Evolutionary conservation across 176 grass and related monocot genomes (phyloP).

Genomic region (Zea luxurians): DNA sequence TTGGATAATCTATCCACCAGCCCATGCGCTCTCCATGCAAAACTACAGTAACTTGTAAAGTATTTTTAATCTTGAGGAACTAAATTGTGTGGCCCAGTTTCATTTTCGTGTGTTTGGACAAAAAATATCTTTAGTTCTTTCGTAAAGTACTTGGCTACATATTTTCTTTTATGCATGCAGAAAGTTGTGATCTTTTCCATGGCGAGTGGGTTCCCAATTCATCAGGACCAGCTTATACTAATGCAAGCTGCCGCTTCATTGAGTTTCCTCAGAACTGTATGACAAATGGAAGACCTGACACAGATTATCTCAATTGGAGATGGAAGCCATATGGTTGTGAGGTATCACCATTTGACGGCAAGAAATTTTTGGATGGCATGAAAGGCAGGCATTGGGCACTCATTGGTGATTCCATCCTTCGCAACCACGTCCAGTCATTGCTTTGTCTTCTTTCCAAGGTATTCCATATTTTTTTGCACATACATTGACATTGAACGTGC

Average conservation of each 20-base stretch:
- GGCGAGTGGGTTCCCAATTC: slow-evolving; percentile 74
- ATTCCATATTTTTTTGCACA: background rate
- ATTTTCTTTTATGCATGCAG: slow-evolving; percentile 51
- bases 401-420: slow-evolving; percentile 88
- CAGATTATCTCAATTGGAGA: slow-evolving; percentile 75
- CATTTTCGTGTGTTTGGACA: background rate
- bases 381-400: slow-evolving; percentile 73
- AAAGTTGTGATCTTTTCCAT: slow-evolving; percentile 68
- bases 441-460: slow-evolving; percentile 94
- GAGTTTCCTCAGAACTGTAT: slow-evolving; percentile 89
- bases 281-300: slow-evolving; percentile 80
- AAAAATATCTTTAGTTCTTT: background rate
- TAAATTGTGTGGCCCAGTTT: background rate
- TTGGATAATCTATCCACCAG: background rate
- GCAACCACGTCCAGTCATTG: slow-evolving; percentile 88
- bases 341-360: slow-evolving; percentile 51
- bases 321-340: slow-evolving; percentile 88
- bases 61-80: background rate
- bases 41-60: background rate
- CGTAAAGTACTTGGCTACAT: slow-evolving; percentile 3
- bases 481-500: background rate
- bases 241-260: slow-evolving; percentile 78
- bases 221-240: slow-evolving; percentile 69
- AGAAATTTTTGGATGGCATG: slow-evolving; percentile 70
- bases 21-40: background rate